phyloP scores from a whole-genome alignment of 2,329 filamentous ascomycete species.

The Clarireedia hainanense region DNA sequence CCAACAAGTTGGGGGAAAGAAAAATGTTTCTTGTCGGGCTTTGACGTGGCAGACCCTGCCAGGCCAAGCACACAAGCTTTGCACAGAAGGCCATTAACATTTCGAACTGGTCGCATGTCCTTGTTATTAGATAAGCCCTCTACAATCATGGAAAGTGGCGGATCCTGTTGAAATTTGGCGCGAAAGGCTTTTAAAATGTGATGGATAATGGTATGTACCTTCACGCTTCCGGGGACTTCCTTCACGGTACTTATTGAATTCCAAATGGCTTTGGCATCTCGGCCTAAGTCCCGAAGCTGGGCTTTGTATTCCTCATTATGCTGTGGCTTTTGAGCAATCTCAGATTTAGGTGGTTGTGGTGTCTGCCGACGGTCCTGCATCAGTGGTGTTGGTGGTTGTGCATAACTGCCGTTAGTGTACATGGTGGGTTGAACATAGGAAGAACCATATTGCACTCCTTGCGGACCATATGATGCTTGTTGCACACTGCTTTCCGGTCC shows the following conservation, averaged over 20 bases:
- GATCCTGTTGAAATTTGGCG: slow-evolving; percentile 47
- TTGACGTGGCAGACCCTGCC: slow-evolving; percentile 17
- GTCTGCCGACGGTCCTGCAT: slow-evolving; percentile 14
- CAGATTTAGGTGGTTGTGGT: slow-evolving; percentile 19
- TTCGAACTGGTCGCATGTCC: slow-evolving; percentile 48
- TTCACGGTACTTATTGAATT: slow-evolving; percentile 49
- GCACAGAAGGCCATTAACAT: slow-evolving; percentile 46
- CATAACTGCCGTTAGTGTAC: slow-evolving; percentile 16
- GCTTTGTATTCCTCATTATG: slow-evolving; percentile 37
- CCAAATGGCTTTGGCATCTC: slow-evolving; percentile 55
- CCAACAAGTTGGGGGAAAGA: slow-evolving; percentile 53
- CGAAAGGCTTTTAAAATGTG: slow-evolving; percentile 52
- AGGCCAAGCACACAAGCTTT: slow-evolving; percentile 41
- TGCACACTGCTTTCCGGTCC: slow-evolving; percentile 13
- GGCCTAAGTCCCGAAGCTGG: slow-evolving; percentile 46
- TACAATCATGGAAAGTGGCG: slow-evolving; percentile 50
- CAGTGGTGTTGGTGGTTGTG: background rate
- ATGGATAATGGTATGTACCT: slow-evolving; percentile 56
- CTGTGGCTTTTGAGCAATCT: slow-evolving; percentile 15
- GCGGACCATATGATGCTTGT: slow-evolving; percentile 17
- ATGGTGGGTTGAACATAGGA: slow-evolving; percentile 17
- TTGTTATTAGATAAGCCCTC: slow-evolving; percentile 49
- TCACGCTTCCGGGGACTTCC: slow-evolving; percentile 53
- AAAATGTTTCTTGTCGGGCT: slow-evolving; percentile 33
- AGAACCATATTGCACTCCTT: slow-evolving; percentile 13